These are phyloP conservation scores for Taphrina communis DNA, from an alignment of 1,139 yeast species.

Conservation along the genomic window DNA sequence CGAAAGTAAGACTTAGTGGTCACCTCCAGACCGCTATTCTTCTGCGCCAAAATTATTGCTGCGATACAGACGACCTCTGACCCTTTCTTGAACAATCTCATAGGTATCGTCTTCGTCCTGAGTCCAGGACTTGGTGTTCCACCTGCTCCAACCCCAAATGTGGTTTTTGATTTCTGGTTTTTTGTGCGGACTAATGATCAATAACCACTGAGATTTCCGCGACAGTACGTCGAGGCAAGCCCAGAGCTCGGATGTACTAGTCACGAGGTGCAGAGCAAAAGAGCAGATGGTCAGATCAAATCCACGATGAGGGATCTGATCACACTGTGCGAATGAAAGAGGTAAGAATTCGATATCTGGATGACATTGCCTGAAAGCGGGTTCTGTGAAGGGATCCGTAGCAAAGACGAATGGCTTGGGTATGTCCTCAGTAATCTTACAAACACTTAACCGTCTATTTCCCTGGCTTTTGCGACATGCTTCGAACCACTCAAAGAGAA, in stretches of 20 bases:
- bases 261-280: slow-evolving; percentile 40
- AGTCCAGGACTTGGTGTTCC: slow-evolving; percentile 41
- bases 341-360: slow-evolving; percentile 35
- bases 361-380: slow-evolving; percentile 38
- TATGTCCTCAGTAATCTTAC: slow-evolving; percentile 7
- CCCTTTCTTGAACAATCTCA: slow-evolving; percentile 34
- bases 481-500: slow-evolving; percentile 39
- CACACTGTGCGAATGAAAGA: slow-evolving; percentile 30
- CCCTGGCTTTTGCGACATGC: slow-evolving; percentile 24
- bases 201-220: slow-evolving; percentile 40
- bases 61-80: slow-evolving; percentile 29
- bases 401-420: slow-evolving; percentile 27
- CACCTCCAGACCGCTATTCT: neutral
- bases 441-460: slow-evolving; percentile 16
- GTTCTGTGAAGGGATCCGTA: slow-evolving; percentile 41
- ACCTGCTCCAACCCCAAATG: slow-evolving; percentile 42
- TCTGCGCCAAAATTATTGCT: slow-evolving; percentile 25
- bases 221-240: slow-evolving; percentile 40
- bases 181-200: slow-evolving; percentile 41
- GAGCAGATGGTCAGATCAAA: slow-evolving; percentile 35
- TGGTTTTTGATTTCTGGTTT: slow-evolving; percentile 40
- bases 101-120: slow-evolving; percentile 29
- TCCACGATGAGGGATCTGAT: slow-evolving; percentile 20
- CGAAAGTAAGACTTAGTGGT: too few relatives aligned
- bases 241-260: slow-evolving; percentile 36